Conservation (phyloP, 2,329 filamentous ascomycete species). For the Eutypella sp. region DNA sequence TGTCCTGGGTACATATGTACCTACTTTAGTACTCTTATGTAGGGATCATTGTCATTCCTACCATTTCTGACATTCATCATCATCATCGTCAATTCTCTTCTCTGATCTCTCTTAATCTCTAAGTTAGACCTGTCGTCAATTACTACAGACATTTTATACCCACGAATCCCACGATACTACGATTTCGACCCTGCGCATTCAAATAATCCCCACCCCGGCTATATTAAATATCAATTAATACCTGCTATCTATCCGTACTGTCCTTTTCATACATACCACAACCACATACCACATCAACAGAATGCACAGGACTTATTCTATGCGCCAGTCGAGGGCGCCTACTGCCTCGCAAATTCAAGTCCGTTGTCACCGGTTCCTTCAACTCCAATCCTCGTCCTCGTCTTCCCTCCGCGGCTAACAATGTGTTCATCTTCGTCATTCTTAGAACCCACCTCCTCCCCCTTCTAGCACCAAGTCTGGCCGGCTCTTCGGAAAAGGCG, state of each 20-base stretch:
- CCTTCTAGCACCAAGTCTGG: slow-evolving; percentile 86
- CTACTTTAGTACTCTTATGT: too few species aligned
- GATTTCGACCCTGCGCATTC: too few species aligned
- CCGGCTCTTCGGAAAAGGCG: slow-evolving; percentile 80
- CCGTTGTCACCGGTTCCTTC: slow-evolving; percentile 15
- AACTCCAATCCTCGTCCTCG: slow-evolving; percentile 7
- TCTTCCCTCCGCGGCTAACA: slow-evolving; percentile 2
- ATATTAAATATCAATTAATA: too few species aligned
- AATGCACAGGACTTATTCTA: slow-evolving; percentile 99
- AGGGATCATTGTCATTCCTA: too few species aligned
- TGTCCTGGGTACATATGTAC: too few species aligned
- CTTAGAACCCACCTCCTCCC: slow-evolving; percentile 89
- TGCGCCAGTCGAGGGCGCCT: slow-evolving; percentile 94
- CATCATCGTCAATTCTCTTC: not conserved
- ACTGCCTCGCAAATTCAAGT: slow-evolving; percentile 76
- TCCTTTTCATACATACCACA: not conserved
- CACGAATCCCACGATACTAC: too few species aligned
- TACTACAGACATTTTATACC: too few species aligned
- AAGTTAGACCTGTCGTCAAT: too few species aligned
- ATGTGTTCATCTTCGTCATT: not conserved
- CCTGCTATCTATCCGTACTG: not conserved
- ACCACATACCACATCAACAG: slow-evolving; percentile 17
- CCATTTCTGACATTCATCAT: too few species aligned
- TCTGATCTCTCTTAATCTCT: not conserved
- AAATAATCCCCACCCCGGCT: too few species aligned